Conservation (phyloP, 129 eudicot genomes). For the Kitagawia praeruptora region DNA sequence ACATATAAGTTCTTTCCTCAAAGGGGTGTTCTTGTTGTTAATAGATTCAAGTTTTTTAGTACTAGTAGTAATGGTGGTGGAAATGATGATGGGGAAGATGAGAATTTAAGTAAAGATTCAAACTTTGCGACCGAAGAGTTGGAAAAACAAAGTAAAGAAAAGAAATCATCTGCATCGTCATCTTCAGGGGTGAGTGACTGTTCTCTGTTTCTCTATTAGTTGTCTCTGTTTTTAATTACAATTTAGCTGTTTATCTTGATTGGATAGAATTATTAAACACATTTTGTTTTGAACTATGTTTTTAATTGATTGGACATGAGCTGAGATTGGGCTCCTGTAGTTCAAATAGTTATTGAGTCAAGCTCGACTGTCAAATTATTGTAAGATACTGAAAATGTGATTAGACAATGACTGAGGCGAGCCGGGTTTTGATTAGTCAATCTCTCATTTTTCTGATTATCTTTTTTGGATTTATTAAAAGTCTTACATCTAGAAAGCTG, state of each 20-base stretch:
- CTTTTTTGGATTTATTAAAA: too few relatives aligned
- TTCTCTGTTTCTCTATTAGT: neutral
- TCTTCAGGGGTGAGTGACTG: slow-evolving; percentile 50
- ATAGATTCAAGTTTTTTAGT: slow-evolving; percentile 28
- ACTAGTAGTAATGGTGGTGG: slow-evolving; percentile 17
- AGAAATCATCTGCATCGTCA: slow-evolving; percentile 29
- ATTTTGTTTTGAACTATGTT: too few relatives aligned
- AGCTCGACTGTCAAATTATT: neutral
- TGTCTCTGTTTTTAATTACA: too few relatives aligned
- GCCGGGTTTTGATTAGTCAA: neutral
- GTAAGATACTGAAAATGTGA: too few relatives aligned
- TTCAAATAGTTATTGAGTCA: neutral
- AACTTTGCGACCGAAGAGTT: slow-evolving; percentile 50
- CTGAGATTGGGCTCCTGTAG: too few relatives aligned
- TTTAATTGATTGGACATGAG: too few relatives aligned
- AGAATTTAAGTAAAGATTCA: slow-evolving; percentile 36
- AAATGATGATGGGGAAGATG: slow-evolving; percentile 29
- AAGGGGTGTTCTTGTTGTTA: neutral
- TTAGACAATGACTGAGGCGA: neutral
- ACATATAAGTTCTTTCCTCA: neutral
- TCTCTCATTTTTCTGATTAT: too few relatives aligned
- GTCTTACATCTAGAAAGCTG: too few relatives aligned
- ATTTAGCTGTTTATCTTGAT: too few relatives aligned
- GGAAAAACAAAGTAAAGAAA: neutral
- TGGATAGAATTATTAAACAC: too few relatives aligned